Percentiles rank a stretch among this genome's conserved stretches.
Conservation (phyloP, 2,329 filamentous ascomycete genomes). For the Neopestalotiopsis sp. region DNA sequence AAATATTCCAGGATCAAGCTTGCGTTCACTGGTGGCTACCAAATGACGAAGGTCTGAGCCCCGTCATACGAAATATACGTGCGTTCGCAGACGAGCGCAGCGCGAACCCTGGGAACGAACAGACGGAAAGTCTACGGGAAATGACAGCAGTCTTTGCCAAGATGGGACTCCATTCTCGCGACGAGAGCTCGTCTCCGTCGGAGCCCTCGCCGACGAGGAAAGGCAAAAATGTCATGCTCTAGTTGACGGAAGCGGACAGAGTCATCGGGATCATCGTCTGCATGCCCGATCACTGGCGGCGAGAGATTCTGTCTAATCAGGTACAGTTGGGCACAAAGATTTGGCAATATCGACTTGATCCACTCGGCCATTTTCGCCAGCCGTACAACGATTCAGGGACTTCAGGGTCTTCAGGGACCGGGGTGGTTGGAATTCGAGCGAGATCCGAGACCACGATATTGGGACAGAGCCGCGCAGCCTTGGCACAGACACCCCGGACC, state of each 20-base stretch:
- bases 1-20: conserved; percentile 74
- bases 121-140: conserved; percentile 72
- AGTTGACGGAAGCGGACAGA: neutral
- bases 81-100: conserved; percentile 82
- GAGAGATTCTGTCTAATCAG: too few species aligned
- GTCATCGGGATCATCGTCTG: too few species aligned
- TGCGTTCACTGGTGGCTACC: conserved; percentile 90
- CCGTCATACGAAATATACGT: conserved; percentile 77
- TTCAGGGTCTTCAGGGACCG: too few species aligned
- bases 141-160: conserved; percentile 76
- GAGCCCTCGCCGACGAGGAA: conserved; percentile 26
- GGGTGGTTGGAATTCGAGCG: too few species aligned
- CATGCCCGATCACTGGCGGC: too few species aligned
- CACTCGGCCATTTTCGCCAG: too few species aligned
- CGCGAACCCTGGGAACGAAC: conserved; percentile 59
- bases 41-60: conserved; percentile 76
- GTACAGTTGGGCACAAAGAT: too few species aligned
- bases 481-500: too few species aligned
- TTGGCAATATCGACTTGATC: too few species aligned
- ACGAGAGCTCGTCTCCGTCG: conserved; percentile 25
- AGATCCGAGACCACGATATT: too few species aligned
- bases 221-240: conserved; percentile 15
- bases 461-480: too few species aligned
- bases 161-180: conserved; percentile 53
- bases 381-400: too few species aligned